These are phyloP conservation scores for Fraxinus greggii DNA, from an alignment of 305 asterid genomes.

Conservation along the genomic window DNA sequence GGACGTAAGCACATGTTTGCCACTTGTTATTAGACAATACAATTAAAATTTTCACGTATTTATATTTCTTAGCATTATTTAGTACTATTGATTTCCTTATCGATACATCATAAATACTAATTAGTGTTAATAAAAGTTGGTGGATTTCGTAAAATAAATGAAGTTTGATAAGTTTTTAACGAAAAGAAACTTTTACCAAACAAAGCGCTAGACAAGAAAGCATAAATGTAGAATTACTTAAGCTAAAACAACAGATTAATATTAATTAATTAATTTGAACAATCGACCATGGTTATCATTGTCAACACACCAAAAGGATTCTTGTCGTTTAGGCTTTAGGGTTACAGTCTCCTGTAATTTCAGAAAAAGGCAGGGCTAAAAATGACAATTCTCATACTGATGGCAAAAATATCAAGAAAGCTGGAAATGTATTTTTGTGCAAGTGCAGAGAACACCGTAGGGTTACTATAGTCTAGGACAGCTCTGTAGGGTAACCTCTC, in stretches of 20 bases:
- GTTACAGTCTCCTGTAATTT: slow-evolving; percentile 26
- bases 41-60: no score
- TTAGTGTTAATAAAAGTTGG: no score
- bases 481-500: slow-evolving; percentile 36
- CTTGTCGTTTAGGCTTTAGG: slow-evolving; percentile 37
- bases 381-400: slow-evolving; percentile 22
- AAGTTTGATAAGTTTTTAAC: neutral
- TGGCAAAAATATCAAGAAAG: slow-evolving; percentile 28
- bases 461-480: slow-evolving; percentile 64
- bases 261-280: neutral
- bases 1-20: no score
- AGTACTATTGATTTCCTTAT: neutral
- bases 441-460: slow-evolving; percentile 27
- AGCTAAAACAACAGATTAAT: neutral
- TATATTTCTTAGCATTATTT: neutral
- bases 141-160: neutral
- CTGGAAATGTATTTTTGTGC: neutral
- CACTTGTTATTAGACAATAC: neutral
- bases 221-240: neutral
- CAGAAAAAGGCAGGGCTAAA: slow-evolving; percentile 19
- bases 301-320: slow-evolving; percentile 31
- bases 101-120: neutral
- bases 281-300: slow-evolving; percentile 29
- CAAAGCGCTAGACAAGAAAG: neutral
- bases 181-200: neutral